These are phyloP conservation scores for Metarhizium anisopliae DNA, from an alignment of 2,329 filamentous ascomycete species.

Conservation along the genomic window DNA sequence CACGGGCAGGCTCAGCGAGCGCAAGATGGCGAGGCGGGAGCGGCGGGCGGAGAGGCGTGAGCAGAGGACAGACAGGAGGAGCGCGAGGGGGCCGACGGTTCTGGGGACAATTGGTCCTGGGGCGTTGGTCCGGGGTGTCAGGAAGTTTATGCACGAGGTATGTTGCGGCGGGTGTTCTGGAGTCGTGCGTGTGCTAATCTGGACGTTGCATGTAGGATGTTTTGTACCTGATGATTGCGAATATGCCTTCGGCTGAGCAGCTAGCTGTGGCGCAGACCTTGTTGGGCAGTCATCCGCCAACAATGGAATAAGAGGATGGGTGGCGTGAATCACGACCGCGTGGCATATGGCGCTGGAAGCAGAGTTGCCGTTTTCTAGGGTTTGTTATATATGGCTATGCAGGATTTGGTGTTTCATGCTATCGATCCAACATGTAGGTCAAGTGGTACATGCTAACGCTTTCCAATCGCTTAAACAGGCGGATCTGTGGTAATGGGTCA, in stretches of 20 bases:
- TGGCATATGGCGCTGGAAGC: too few relatives aligned
- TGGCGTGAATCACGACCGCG: too few relatives aligned
- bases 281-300: neutral
- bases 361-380: too few relatives aligned
- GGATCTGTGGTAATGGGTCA: too few relatives aligned
- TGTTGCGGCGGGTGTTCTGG: neutral
- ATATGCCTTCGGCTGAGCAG: conserved; percentile 6
- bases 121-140: conserved; percentile 4
- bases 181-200: neutral
- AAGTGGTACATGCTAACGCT: too few relatives aligned
- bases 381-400: too few relatives aligned
- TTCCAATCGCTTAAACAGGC: too few relatives aligned
- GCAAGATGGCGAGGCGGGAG: neutral
- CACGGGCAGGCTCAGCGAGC: neutral
- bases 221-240: conserved; percentile 10
- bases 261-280: conserved; percentile 5
- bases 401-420: too few relatives aligned
- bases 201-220: conserved; percentile 2
- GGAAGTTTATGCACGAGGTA: conserved; percentile 9
- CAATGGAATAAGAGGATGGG: neutral
- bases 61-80: neutral
- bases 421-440: too few relatives aligned
- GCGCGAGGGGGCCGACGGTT: conserved; percentile 1
- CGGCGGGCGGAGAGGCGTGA: neutral
- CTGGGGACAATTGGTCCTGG: conserved; percentile 2